Evolutionary conservation across 805 yeast genomes (phyloP).

Genomic region (Monosporozyma siamensis): DNA sequence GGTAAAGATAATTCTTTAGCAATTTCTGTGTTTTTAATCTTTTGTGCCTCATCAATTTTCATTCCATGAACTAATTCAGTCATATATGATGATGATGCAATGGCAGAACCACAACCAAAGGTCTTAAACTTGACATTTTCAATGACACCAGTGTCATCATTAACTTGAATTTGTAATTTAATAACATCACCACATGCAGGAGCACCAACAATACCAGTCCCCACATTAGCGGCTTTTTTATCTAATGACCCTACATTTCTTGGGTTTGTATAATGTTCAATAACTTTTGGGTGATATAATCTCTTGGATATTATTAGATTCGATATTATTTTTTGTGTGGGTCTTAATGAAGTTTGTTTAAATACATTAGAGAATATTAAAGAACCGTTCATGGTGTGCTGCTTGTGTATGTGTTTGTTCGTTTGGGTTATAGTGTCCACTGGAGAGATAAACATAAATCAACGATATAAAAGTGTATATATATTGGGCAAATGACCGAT

Average conservation of each 20-base stretch:
- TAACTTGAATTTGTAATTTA: slow-evolving; percentile 92
- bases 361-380: slow-evolving; percentile 1
- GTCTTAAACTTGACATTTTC: slow-evolving; percentile 96
- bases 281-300: slow-evolving; percentile 77
- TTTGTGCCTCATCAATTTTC: slow-evolving; percentile 85
- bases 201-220: slow-evolving; percentile 97
- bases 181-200: slow-evolving; percentile 99
- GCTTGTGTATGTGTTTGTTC: not conserved
- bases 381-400: slow-evolving; percentile 4
- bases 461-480: too few species aligned
- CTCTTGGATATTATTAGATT: slow-evolving; percentile 5
- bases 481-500: too few species aligned
- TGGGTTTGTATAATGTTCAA: slow-evolving; percentile 94
- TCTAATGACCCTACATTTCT: slow-evolving; percentile 92
- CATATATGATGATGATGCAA: slow-evolving; percentile 90
- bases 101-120: slow-evolving; percentile 98
- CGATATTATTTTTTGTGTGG: not conserved
- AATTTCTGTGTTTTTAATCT: slow-evolving; percentile 85
- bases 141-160: slow-evolving; percentile 81
- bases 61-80: slow-evolving; percentile 94
- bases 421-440: too few species aligned
- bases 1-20: slow-evolving; percentile 93
- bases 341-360: not conserved
- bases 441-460: too few species aligned
- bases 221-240: slow-evolving; percentile 66